Conservation (phyloP, 2,329 filamentous ascomycete species). For the Tolypocladium inflatum region DNA sequence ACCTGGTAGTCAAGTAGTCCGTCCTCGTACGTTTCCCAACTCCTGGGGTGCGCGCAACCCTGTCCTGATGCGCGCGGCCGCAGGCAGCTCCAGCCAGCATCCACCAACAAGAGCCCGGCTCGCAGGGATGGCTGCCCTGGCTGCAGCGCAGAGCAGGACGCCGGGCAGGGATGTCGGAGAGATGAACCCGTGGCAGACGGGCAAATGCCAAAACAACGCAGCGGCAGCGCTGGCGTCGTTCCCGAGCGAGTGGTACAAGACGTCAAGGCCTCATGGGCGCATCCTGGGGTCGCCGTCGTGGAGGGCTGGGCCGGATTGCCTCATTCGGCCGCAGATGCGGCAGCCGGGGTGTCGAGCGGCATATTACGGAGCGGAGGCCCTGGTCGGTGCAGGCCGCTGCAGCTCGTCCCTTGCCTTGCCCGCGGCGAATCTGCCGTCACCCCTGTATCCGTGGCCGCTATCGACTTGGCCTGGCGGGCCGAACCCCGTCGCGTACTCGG, state of each 20-base stretch:
- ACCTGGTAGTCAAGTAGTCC: neutral
- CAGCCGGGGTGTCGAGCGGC: neutral
- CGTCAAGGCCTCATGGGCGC: constrained; percentile 3
- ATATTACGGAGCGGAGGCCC: neutral
- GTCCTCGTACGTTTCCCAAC: neutral
- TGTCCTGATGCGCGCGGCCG: neutral
- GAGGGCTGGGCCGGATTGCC: neutral
- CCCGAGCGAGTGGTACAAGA: constrained; percentile 4
- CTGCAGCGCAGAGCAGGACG: neutral
- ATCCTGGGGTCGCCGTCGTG: neutral
- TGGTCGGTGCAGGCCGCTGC: neutral
- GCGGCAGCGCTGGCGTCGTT: neutral
- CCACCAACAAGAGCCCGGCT: neutral
- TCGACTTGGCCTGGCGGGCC: neutral
- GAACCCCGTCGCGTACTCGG: neutral
- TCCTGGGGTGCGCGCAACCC: neutral
- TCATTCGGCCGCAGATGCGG: neutral
- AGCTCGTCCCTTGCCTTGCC: neutral
- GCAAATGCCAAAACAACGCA: neutral
- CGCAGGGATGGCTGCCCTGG: neutral
- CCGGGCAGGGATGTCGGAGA: neutral
- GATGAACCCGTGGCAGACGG: constrained; percentile 1
- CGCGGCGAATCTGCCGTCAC: neutral
- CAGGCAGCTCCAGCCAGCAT: neutral
- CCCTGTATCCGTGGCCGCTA: neutral